Evolutionary conservation across 306 rosid species (phyloP).

Genomic region (Trifolium repens): DNA sequence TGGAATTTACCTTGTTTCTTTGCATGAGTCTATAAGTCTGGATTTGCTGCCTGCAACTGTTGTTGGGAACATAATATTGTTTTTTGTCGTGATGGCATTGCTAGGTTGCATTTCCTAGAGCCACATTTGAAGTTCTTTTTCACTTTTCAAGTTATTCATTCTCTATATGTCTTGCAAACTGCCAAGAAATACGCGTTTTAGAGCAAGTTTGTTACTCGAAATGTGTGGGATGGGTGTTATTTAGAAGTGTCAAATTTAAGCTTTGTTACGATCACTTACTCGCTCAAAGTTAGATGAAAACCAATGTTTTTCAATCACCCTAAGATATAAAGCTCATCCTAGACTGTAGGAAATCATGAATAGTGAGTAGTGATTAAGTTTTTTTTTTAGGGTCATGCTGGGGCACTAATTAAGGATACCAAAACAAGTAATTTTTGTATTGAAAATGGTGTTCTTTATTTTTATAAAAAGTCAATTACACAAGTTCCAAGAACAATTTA

Average conservation of each 20-base stretch:
- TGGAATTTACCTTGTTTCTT: slow-evolving; percentile 6
- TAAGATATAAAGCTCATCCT: neutral
- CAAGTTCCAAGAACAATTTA: too few relatives aligned
- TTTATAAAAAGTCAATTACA: too few relatives aligned
- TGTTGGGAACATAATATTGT: neutral
- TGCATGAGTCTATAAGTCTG: slow-evolving; percentile 15
- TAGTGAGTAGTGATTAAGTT: neutral
- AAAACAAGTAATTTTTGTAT: too few relatives aligned
- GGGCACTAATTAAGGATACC: too few relatives aligned
- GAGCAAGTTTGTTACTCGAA: slow-evolving; percentile 5
- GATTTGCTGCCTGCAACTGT: slow-evolving; percentile 26
- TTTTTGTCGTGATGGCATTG: neutral
- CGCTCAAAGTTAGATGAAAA: neutral
- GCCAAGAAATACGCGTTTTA: neutral
- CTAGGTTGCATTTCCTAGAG: slow-evolving; percentile 7
- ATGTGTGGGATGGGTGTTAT: slow-evolving; percentile 2
- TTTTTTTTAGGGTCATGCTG: neutral
- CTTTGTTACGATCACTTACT: neutral
- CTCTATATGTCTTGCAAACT: neutral
- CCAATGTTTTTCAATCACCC: neutral
- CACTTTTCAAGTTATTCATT: neutral
- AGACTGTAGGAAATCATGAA: neutral
- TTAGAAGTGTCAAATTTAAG: slow-evolving; percentile 10
- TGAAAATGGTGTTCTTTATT: too few relatives aligned
- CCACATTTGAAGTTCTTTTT: neutral